Evolutionary conservation across 2,329 filamentous ascomycete species (phyloP), one percentile per base, ranked within the genome.

Genomic region (Polychaeton citri): DNA sequence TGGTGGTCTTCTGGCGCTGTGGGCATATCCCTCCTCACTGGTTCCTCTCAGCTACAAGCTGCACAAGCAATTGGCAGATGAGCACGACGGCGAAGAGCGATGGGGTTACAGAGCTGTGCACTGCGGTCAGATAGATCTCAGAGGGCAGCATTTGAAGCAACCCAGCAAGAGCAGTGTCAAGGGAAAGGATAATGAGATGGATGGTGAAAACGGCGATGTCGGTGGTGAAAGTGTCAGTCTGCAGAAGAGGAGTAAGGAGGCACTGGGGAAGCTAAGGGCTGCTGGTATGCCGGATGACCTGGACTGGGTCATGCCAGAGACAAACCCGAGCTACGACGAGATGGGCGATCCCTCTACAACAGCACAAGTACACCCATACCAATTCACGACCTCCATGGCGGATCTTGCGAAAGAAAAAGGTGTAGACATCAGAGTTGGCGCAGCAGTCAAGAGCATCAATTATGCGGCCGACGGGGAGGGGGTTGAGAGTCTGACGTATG

Each of bases 281-380:
- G 74, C 73, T 0, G 72, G 71, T 2, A 59, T 94, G 1, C 88
- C 90, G 0, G 52, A 68, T 10, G 84, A 92, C 43, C 65, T 96
- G 9, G 80, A 94, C 57, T 98, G 87, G 86, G 68, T 96, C 30
- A 74, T 81, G 35, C 62, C 70, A 2, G 73, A 78, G 4, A 63
- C 77, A 2, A 62, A 93, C 16, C 63, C 65, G 36, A 66, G 68
- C 15, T 96, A 93, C 60, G 75, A 83, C 21, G 76, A 80, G 53
- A 95, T 96, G 85, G 85, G 84, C 2, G 78, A 75, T 2, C 74
- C 76, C 1, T 71, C 70, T 1, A 82, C 85, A 42, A 96, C 90
- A 2, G 83, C 90, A 0, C 90, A 98, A 60, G 88, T 96, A 2
- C 88, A 98, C 51, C 90, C 90, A 0, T 82, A 79, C 42, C 77